phyloP scores from a whole-genome alignment of 306 rosid genomes.

The Gillenia trifoliata region DNA sequence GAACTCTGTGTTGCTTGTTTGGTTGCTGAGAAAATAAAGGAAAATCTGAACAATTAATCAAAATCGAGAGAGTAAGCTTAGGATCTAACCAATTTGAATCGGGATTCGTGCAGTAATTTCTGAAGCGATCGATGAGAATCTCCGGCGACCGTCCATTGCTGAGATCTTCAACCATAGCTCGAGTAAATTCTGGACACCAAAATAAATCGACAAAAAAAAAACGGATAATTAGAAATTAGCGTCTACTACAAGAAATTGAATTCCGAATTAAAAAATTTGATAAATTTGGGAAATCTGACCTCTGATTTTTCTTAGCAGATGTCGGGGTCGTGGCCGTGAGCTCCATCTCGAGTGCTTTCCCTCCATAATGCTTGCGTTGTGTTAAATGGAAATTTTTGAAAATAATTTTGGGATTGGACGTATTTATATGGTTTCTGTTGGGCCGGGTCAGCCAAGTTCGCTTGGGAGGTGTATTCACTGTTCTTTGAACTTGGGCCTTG shows the following conservation, averaged over 20 bases:
- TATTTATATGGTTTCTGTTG: neutral
- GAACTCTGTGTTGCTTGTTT: neutral
- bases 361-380: slow-evolving; percentile 41
- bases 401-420: neutral
- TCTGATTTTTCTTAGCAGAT: slow-evolving; percentile 47
- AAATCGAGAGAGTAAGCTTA: neutral
- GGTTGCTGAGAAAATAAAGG: neutral
- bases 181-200: slow-evolving; percentile 52
- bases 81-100: slow-evolving; percentile 46
- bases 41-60: neutral
- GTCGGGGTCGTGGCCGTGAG: slow-evolving; percentile 24
- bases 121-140: slow-evolving; percentile 59
- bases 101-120: slow-evolving; percentile 48
- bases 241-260: neutral
- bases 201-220: neutral
- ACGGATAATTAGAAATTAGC: neutral
- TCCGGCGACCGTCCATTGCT: slow-evolving; percentile 50
- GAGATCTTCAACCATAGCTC: slow-evolving; percentile 43
- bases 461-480: neutral
- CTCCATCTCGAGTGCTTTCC: slow-evolving; percentile 36
- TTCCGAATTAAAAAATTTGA: neutral
- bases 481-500: neutral
- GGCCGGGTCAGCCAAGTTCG: neutral
- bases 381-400: neutral
- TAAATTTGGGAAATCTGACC: slow-evolving; percentile 23